Percentiles rank a stretch among this genome's conserved stretches.
These are phyloP conservation scores for Thelonectria rubi DNA, from an alignment of 2,329 filamentous ascomycete genomes.

Conservation along the genomic window DNA sequence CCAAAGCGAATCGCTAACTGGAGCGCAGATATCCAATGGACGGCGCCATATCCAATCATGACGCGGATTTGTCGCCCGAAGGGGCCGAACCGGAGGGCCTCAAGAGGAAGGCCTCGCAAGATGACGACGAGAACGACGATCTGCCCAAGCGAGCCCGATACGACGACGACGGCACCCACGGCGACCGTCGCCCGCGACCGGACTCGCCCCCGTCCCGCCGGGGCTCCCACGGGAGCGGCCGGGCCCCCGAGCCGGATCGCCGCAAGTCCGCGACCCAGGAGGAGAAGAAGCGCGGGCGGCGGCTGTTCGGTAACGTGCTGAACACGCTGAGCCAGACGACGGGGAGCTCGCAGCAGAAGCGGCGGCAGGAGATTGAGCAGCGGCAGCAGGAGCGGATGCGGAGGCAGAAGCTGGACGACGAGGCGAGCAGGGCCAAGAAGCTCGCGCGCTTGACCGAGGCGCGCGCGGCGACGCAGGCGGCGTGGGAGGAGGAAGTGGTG, in stretches of 20 bases:
- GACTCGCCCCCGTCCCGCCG: constrained; percentile 27
- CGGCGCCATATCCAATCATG: constrained; percentile 18
- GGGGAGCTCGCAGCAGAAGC: constrained; percentile 70
- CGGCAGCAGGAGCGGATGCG: constrained; percentile 80
- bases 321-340: constrained; percentile 80
- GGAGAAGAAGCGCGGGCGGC: constrained; percentile 84
- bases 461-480: constrained; percentile 74
- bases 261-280: constrained; percentile 58
- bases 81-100: constrained; percentile 24
- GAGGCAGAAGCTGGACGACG: constrained; percentile 76
- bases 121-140: constrained; percentile 24
- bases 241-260: constrained; percentile 32
- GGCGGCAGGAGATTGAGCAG: constrained; percentile 82
- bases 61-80: constrained; percentile 9
- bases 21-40: constrained; percentile 31
- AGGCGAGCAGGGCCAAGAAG: constrained; percentile 72
- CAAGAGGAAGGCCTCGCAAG: constrained; percentile 45
- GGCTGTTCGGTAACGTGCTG: constrained; percentile 85
- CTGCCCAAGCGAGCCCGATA: constrained; percentile 42
- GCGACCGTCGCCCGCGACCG: constrained; percentile 25
- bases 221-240: constrained; percentile 21
- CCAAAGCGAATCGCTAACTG: constrained; percentile 30
- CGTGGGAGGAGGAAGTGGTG: constrained; percentile 81
- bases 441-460: constrained; percentile 67
- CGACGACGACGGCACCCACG: constrained; percentile 29